phyloP scores from a whole-genome alignment of 2,329 filamentous ascomycete species.

The Penicillium sp. region DNA sequence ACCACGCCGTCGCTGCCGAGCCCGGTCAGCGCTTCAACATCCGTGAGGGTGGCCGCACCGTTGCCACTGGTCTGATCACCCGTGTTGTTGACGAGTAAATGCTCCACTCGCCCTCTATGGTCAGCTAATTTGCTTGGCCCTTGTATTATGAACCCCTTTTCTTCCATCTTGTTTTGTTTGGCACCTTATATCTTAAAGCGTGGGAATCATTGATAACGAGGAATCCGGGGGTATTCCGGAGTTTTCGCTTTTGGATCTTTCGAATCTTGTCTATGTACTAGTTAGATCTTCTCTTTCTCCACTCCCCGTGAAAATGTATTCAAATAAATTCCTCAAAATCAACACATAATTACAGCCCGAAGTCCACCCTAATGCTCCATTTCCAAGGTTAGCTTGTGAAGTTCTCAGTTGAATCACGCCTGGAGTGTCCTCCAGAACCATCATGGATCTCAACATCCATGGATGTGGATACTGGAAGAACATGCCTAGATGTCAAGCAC shows the following conservation, averaged over 20 bases:
- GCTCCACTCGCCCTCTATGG: slow-evolving; percentile 8
- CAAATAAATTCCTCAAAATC: slow-evolving; percentile 10
- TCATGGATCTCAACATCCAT: too few species aligned
- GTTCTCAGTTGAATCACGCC: too few species aligned
- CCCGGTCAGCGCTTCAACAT: slow-evolving; percentile 95
- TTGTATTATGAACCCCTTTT: slow-evolving; percentile 37
- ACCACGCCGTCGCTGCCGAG: slow-evolving; percentile 85
- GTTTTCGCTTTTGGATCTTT: slow-evolving; percentile 36
- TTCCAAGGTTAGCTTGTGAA: background rate
- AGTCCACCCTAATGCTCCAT: background rate
- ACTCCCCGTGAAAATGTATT: slow-evolving; percentile 30
- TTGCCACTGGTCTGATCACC: slow-evolving; percentile 80
- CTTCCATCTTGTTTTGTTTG: slow-evolving; percentile 30
- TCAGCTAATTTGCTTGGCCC: slow-evolving; percentile 19
- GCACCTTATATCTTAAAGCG: slow-evolving; percentile 34
- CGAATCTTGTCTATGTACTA: slow-evolving; percentile 38
- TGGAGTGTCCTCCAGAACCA: too few species aligned
- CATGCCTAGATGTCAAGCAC: too few species aligned
- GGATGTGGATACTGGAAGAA: too few species aligned
- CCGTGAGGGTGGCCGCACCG: slow-evolving; percentile 90
- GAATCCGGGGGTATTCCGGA: slow-evolving; percentile 34
- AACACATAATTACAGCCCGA: slow-evolving; percentile 12
- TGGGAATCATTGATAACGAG: slow-evolving; percentile 35
- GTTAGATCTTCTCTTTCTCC: slow-evolving; percentile 26
- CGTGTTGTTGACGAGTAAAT: slow-evolving; percentile 60